Conservation (phyloP, 768 basidiomycete species). For the Erythrobasidium yunnanense region DNA sequence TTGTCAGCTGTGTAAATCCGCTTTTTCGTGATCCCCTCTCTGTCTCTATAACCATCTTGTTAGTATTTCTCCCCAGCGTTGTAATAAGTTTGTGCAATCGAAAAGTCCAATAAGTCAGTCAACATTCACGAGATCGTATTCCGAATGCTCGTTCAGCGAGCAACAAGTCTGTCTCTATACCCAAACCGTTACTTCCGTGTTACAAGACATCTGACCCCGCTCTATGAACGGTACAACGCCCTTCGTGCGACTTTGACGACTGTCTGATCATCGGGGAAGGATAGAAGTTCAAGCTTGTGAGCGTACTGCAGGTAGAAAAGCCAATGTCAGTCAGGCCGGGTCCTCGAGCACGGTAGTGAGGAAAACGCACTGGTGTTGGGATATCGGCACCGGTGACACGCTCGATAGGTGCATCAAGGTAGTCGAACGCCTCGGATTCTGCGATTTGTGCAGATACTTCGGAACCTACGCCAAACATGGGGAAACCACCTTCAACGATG, state of each 20-base stretch:
- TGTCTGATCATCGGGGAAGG: slow-evolving; percentile 85
- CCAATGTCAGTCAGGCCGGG: slow-evolving; percentile 44
- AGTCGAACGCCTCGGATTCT: slow-evolving; percentile 96
- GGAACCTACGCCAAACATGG: slow-evolving; percentile 92
- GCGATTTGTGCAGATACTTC: slow-evolving; percentile 96
- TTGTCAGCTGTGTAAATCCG: no score
- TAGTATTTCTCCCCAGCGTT: no score
- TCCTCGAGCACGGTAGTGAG: background rate
- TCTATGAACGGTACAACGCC: slow-evolving; percentile 58
- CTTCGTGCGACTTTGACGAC: slow-evolving; percentile 66
- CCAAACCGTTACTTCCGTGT: no score
- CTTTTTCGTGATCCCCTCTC: no score
- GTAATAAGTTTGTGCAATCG: no score
- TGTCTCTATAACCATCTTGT: no score
- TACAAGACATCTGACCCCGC: no score
- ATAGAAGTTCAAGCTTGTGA: slow-evolving; percentile 68
- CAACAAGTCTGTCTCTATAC: no score
- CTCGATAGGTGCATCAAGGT: slow-evolving; percentile 95
- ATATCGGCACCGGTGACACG: slow-evolving; percentile 92
- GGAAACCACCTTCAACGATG: slow-evolving; percentile 97
- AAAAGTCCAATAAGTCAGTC: no score
- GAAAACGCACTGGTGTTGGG: slow-evolving; percentile 62
- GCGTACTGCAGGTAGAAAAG: slow-evolving; percentile 56
- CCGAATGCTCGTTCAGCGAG: no score
- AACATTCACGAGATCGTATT: no score